Percentiles rank a stretch among this genome's conserved stretches.
phyloP scores from a whole-genome alignment of 1,284 basidiomycete species.

The Ustilago tritici region DNA sequence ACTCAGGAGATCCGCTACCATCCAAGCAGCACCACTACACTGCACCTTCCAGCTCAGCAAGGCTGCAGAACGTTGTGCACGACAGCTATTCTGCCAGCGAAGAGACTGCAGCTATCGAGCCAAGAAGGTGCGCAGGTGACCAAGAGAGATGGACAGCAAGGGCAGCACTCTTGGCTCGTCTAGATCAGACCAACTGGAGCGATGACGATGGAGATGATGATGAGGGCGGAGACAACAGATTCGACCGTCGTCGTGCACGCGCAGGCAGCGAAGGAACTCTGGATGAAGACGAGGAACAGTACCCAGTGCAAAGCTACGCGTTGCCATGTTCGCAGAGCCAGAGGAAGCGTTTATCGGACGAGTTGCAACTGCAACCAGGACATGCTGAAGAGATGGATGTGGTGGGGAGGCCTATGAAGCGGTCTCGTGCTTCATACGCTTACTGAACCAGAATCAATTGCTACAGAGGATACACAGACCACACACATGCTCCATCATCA shows the following conservation, averaged over 20 bases:
- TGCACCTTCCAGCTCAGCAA: constrained; percentile 20
- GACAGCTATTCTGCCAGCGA: background rate
- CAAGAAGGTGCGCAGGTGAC: background rate
- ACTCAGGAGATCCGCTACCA: background rate
- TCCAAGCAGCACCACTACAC: background rate
- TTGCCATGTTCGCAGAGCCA: constrained; percentile 21
- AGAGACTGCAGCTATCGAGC: background rate
- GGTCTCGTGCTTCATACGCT: constrained; percentile 39
- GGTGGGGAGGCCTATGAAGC: constrained; percentile 32
- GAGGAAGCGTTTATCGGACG: constrained; percentile 24
- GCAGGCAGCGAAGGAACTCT: constrained; percentile 11
- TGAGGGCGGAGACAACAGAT: constrained; percentile 2
- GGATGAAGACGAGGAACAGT: constrained; percentile 16
- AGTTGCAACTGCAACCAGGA: constrained; percentile 29
- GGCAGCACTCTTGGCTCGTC: constrained; percentile 40
- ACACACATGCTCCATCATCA: background rate
- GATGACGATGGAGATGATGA: constrained; percentile 47
- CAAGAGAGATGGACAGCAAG: constrained; percentile 20
- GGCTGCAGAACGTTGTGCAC: constrained; percentile 19
- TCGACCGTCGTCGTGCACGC: constrained; percentile 9
- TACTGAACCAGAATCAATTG: constrained; percentile 9
- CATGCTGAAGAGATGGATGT: constrained; percentile 28
- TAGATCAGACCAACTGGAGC: constrained; percentile 53
- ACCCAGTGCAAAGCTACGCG: background rate
- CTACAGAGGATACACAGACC: background rate